phyloP scores from a whole-genome alignment of 768 basidiomycete species.

The Boletus speciosus region DNA sequence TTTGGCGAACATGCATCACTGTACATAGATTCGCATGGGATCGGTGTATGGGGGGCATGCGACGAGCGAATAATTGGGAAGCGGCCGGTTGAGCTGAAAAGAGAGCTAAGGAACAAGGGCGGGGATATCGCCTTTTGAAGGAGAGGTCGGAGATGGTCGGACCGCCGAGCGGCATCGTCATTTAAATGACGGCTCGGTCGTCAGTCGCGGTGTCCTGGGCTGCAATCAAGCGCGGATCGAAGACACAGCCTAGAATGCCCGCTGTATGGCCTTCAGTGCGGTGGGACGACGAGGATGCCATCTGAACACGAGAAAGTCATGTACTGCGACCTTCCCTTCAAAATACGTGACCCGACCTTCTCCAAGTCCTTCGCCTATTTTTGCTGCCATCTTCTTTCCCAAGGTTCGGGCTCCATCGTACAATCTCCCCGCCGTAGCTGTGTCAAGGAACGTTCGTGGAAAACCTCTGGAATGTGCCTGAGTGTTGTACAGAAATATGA shows the following conservation, averaged over 20 bases:
- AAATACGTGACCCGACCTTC: slow-evolving; percentile 42
- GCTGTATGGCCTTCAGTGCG: slow-evolving; percentile 45
- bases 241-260: too few relatives aligned
- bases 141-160: too few relatives aligned
- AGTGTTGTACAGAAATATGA: slow-evolving; percentile 35
- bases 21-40: slow-evolving; percentile 1
- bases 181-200: too few relatives aligned
- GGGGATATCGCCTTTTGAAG: too few relatives aligned
- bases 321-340: slow-evolving; percentile 50
- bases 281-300: slow-evolving; percentile 52
- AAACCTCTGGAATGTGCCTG: slow-evolving; percentile 49
- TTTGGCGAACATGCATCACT: not conserved
- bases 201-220: too few relatives aligned
- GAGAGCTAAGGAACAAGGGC: too few relatives aligned
- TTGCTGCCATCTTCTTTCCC: slow-evolving; percentile 45
- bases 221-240: too few relatives aligned
- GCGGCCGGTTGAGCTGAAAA: too few relatives aligned
- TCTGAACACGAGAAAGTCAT: slow-evolving; percentile 49
- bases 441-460: slow-evolving; percentile 57
- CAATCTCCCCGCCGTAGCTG: slow-evolving; percentile 56
- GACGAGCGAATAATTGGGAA: not conserved
- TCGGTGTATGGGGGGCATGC: not conserved
- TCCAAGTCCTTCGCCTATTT: slow-evolving; percentile 38
- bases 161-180: too few relatives aligned
- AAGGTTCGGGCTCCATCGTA: slow-evolving; percentile 50